Percentiles rank a stretch among this genome's conserved stretches.
Evolutionary conservation across 345 rosid genomes (phyloP).

Genomic region (Arabidopsis arenosa): DNA sequence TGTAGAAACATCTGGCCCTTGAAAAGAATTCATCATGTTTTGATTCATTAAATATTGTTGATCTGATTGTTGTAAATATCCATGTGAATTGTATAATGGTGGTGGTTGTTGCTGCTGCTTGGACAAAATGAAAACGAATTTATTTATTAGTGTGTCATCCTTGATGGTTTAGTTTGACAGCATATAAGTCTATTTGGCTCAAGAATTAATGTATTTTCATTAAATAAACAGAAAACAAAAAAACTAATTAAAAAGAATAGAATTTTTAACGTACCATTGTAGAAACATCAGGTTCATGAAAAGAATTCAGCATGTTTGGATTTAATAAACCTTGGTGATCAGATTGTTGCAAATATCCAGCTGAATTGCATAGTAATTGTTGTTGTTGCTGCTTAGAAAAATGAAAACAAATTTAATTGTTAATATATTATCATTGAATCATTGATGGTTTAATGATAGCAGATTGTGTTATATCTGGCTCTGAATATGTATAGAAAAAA

Average conservation of each 20-base stretch:
- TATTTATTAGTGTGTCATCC: not conserved
- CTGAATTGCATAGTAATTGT: not conserved
- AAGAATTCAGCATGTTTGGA: constrained; percentile 6
- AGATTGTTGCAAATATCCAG: not conserved
- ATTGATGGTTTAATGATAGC: not conserved
- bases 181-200: not conserved
- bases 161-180: not conserved
- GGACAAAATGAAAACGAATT: not conserved
- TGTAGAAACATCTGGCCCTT: not conserved
- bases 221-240: not conserved
- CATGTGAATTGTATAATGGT: not conserved
- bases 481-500: not conserved
- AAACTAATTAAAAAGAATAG: not conserved
- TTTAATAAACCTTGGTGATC: constrained; percentile 3
- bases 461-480: not conserved
- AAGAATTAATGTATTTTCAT: not conserved
- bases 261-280: constrained; percentile 2
- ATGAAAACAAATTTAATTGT: not conserved
- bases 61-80: constrained; percentile 8
- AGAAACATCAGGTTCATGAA: constrained; percentile 5
- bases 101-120: constrained; percentile 10
- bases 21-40: not conserved
- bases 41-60: not conserved
- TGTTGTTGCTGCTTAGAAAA: not conserved
- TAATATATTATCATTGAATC: not conserved